Conservation (phyloP, 106 monocot species). For the Vanilla planifolia region DNA sequence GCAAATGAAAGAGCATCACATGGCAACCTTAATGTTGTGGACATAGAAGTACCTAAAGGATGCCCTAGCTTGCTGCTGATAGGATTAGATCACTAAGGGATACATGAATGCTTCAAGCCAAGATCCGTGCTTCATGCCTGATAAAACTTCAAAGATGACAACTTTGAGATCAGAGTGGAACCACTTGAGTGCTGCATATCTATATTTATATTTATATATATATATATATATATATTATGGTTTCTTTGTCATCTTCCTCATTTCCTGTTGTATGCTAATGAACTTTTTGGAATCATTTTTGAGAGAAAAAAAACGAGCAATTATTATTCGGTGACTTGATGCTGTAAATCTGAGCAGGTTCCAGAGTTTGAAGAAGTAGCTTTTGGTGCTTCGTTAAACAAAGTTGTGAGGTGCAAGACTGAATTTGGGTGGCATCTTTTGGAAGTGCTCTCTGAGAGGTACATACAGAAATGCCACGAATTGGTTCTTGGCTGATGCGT, state of each 20-base stretch:
- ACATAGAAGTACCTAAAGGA: too few relatives aligned
- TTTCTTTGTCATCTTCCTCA: neutral
- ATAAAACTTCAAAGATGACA: too few relatives aligned
- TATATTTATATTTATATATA: too few relatives aligned
- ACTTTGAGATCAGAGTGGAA: too few relatives aligned
- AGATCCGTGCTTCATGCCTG: too few relatives aligned
- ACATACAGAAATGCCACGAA: neutral
- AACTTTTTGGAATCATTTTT: neutral
- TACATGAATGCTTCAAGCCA: too few relatives aligned
- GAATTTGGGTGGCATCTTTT: slow-evolving; percentile 93
- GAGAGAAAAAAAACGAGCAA: neutral
- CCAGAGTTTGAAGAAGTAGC: slow-evolving; percentile 93
- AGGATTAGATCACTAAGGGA: too few relatives aligned
- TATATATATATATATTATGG: too few relatives aligned
- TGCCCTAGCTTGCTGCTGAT: too few relatives aligned
- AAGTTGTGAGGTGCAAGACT: slow-evolving; percentile 92
- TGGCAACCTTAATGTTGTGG: too few relatives aligned
- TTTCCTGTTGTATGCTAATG: neutral
- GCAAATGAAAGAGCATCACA: too few relatives aligned
- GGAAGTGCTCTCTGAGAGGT: slow-evolving; percentile 97
- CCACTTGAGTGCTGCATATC: too few relatives aligned
- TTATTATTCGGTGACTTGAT: neutral
- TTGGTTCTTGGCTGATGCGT: neutral
- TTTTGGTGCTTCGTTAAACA: slow-evolving; percentile 85
- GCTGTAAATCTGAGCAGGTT: slow-evolving; percentile 35